Base-by-base conservation (phyloP, 2,329 filamentous ascomycete species). In the Cercospora sp. region DNA sequence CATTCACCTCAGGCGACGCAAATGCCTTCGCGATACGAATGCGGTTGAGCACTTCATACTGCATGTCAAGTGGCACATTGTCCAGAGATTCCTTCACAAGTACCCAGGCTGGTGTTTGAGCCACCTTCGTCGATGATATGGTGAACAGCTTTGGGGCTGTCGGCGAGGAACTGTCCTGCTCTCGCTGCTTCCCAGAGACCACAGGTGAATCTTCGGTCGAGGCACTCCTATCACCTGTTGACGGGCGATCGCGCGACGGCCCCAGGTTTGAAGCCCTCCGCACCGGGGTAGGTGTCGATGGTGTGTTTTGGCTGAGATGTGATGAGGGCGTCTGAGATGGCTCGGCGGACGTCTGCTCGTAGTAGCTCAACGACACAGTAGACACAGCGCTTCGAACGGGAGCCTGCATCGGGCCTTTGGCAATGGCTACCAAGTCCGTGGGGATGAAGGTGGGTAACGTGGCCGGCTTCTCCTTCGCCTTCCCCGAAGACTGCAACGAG, bases 21-120 rank as follows among this genome's bases (percentile, higher is more conserved):
- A 99, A 84, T 13, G 92, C 92, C 78, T 93, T 91, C n/a, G 93
- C 92, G 66, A 91, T 88, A 67, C 95, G 90, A 24, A 97, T 81
- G 65, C 92, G 90, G 73, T 94, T 90, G 53, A 99, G 87, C 40
- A 94, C 85, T 72, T 98, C 95, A 76, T 97, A 98, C 72, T 89
- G 90, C 12, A 89, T 85, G 59, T 90, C 85, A 40, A 88, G 82
- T 0, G 94, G 92, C 74, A 98, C 81, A 69, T 91, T 89, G 4
- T 84, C 71, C 12, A 83, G 61, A 21, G 79, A 78, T 18, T 80
- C 75, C 60, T 79, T 79, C 58, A 85, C 66, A 10, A 85, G 67
- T n/a, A 80, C 77, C 69, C 83, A 80, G 4, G 80, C 72, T 34
- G 83, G 74, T 32, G 81, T 79, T 18, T 74, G 77, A 28, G 80